phyloP scores from a whole-genome alignment of 768 basidiomycete species.

The Mycena vulgaris region DNA sequence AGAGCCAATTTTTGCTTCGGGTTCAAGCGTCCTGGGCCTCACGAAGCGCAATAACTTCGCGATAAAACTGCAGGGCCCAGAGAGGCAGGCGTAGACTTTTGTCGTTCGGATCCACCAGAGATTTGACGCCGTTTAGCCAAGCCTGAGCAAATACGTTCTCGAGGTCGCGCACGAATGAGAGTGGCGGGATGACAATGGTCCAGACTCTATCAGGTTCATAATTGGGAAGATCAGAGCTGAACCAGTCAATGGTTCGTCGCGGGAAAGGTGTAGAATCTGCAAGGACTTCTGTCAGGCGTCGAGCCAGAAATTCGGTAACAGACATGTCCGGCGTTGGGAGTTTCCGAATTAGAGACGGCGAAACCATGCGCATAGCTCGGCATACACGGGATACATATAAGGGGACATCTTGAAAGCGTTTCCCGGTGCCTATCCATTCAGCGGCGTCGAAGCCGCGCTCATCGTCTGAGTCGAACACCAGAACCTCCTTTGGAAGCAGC shows the following conservation, averaged over 20 bases:
- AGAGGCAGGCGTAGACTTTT: not conserved
- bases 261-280: not conserved
- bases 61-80: not conserved
- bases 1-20: not conserved
- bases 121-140: slow-evolving; percentile 7
- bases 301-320: not conserved
- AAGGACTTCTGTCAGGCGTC: not conserved
- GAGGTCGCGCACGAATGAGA: too few species aligned
- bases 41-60: not conserved
- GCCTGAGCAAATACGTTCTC: not conserved
- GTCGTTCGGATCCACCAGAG: not conserved
- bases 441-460: too few species aligned
- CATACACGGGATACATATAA: too few species aligned
- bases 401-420: too few species aligned
- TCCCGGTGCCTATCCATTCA: too few species aligned
- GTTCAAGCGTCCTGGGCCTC: not conserved
- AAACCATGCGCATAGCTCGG: too few species aligned
- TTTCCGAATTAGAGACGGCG: too few species aligned
- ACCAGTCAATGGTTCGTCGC: not conserved
- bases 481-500: too few species aligned
- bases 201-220: too few species aligned
- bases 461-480: too few species aligned
- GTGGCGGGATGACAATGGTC: too few species aligned
- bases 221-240: not conserved
- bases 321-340: too few species aligned